phyloP scores from a whole-genome alignment of 129 eudicot genomes.

The carrot (Daucus carota) region DNA sequence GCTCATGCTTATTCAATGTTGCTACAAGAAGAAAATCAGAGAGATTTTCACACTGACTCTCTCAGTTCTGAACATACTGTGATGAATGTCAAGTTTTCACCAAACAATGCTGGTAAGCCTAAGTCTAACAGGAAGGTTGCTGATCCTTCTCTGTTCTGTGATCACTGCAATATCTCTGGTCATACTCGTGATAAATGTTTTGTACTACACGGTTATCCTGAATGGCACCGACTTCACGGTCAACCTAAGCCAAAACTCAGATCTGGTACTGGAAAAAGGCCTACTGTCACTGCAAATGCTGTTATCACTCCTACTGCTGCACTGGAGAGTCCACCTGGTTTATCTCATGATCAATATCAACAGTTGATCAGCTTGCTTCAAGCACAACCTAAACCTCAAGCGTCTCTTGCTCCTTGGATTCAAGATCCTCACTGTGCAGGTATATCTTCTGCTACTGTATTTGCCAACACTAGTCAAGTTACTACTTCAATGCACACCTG shows the following conservation, averaged over 20 bases:
- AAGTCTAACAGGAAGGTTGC: no score
- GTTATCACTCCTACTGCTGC: not conserved
- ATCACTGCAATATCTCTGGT: not conserved
- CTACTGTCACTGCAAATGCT: no score
- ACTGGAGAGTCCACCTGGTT: not conserved
- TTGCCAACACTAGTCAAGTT: not conserved
- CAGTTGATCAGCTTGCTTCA: no score
- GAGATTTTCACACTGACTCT: not conserved
- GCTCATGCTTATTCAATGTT: not conserved
- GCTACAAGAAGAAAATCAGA: not conserved
- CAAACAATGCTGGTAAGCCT: accelerated
- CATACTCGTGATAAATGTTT: not conserved
- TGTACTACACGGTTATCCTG: not conserved
- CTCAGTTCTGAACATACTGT: not conserved
- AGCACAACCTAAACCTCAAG: no score
- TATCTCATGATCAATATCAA: no score
- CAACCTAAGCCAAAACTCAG: not conserved
- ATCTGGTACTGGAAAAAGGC: no score
- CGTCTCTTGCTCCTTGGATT: no score
- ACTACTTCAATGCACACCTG: not conserved
- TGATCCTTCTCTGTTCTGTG: no score
- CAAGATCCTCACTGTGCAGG: no score
- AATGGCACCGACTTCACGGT: not conserved
- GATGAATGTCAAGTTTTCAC: not conserved
- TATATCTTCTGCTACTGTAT: not conserved